Conservation (phyloP, 2,329 filamentous ascomycete genomes). For the Thermoascus crustaceus region DNA sequence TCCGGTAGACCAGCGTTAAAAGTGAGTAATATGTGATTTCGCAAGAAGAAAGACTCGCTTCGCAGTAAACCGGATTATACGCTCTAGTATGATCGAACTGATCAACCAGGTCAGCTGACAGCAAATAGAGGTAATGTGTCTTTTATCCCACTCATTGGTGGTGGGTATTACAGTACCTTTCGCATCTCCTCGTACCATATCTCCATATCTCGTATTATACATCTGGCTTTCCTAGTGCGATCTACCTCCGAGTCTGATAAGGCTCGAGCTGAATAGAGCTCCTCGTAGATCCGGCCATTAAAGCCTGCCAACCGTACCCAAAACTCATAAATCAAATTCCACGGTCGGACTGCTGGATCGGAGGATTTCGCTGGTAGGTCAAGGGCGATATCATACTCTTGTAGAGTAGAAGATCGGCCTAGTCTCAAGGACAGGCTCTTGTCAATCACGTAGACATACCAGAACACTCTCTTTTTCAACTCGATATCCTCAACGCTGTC, state of each 20-base stretch:
- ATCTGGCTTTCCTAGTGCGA: conserved; percentile 17
- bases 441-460: conserved; percentile 52
- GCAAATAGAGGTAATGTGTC: neutral
- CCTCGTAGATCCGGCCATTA: conserved; percentile 52
- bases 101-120: neutral
- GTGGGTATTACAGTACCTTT: neutral
- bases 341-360: conserved; percentile 19
- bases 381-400: conserved; percentile 53
- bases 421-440: conserved; percentile 52
- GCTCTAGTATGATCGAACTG: conserved; percentile 12
- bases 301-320: conserved; percentile 52
- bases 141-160: neutral
- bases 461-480: conserved; percentile 44
- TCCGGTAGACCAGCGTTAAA: conserved; percentile 33
- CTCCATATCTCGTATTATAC: conserved; percentile 7
- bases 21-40: conserved; percentile 30
- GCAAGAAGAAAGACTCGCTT: conserved; percentile 22
- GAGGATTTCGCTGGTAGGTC: conserved; percentile 27
- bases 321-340: conserved; percentile 41
- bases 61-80: conserved; percentile 15
- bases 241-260: conserved; percentile 18
- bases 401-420: conserved; percentile 50
- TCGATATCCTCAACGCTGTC: conserved; percentile 16
- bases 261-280: conserved; percentile 42
- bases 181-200: conserved; percentile 9